A percentile compares a stretch with the other conserved stretches of the same genome.
These are phyloP conservation scores for Penicillium nucicola DNA, from an alignment of 495 filamentous ascomycete species.

Conservation along the genomic window DNA sequence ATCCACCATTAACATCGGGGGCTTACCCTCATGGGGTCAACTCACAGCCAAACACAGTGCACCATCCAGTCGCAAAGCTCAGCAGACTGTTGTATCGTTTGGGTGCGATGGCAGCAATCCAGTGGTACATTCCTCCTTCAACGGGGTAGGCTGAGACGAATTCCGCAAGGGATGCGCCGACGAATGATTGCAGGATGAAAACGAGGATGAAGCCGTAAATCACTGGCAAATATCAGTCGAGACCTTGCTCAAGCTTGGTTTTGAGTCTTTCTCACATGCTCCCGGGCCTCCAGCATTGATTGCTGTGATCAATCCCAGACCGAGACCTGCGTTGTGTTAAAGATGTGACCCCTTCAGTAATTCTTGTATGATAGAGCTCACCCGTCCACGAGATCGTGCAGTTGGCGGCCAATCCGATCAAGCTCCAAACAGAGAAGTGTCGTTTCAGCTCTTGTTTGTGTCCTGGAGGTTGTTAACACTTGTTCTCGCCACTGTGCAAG, in stretches of 20 bases:
- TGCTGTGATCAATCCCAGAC: constrained; percentile 34
- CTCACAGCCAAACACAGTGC: constrained; percentile 40
- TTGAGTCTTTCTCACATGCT: constrained; percentile 20
- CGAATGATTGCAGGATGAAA: constrained; percentile 47
- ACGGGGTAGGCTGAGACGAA: constrained; percentile 52
- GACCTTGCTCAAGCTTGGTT: neutral
- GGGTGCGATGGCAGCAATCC: constrained; percentile 53
- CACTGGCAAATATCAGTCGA: constrained; percentile 11
- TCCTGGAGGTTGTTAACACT: constrained; percentile 17
- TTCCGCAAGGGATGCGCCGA: constrained; percentile 52
- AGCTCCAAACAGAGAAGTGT: constrained; percentile 38
- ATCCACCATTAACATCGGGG: neutral
- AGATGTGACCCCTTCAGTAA: neutral
- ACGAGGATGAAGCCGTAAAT: constrained; percentile 45
- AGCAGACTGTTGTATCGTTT: constrained; percentile 32
- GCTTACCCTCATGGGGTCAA: no score
- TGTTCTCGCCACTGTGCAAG: neutral
- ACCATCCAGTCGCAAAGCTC: constrained; percentile 40
- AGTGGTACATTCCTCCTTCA: constrained; percentile 53
- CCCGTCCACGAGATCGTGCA: constrained; percentile 43
- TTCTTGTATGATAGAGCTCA: no score
- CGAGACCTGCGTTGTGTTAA: constrained; percentile 22
- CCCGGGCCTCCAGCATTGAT: constrained; percentile 41
- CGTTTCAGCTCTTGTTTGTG: constrained; percentile 39
- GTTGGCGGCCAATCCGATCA: constrained; percentile 39